Evolutionary conservation across 1,284 basidiomycete genomes (phyloP).

Genomic region (Cryptococcus sp.): DNA sequence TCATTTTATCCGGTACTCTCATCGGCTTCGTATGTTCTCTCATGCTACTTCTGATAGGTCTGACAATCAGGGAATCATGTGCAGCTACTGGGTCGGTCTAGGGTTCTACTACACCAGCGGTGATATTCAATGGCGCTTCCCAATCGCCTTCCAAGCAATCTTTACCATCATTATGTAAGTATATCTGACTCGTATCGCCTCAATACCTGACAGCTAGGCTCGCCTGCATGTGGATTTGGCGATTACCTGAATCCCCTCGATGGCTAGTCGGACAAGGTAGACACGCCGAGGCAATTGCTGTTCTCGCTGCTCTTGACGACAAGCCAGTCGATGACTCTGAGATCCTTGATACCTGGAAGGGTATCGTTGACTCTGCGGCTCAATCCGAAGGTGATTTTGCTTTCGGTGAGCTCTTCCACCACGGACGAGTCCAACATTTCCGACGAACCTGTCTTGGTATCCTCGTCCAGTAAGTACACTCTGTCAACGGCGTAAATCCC

Average conservation of each 20-base stretch:
- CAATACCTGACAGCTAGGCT: slow-evolving; percentile 18
- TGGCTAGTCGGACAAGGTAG: slow-evolving; percentile 53
- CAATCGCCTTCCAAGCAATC: slow-evolving; percentile 50
- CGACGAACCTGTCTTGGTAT: slow-evolving; percentile 48
- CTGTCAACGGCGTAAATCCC: slow-evolving; percentile 47
- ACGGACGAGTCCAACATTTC: slow-evolving; percentile 48
- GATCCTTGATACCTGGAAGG: slow-evolving; percentile 26
- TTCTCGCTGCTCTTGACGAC: slow-evolving; percentile 44
- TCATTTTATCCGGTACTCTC: slow-evolving; percentile 48
- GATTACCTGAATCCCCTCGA: slow-evolving; percentile 53
- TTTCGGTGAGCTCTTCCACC: slow-evolving; percentile 35
- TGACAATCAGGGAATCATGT: slow-evolving; percentile 21
- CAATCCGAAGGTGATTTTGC: slow-evolving; percentile 17
- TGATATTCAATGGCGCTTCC: slow-evolving; percentile 42
- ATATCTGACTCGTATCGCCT: slow-evolving; percentile 27
- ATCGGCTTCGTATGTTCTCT: slow-evolving; percentile 15
- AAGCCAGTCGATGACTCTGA: slow-evolving; percentile 23
- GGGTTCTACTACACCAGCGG: slow-evolving; percentile 41
- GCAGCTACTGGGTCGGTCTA: slow-evolving; percentile 44
- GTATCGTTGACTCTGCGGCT: slow-evolving; percentile 23
- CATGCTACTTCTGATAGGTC: background rate
- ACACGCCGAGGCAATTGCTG: slow-evolving; percentile 46
- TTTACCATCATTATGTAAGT: slow-evolving; percentile 26
- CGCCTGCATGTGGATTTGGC: slow-evolving; percentile 21
- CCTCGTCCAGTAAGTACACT: slow-evolving; percentile 48